phyloP scores from a whole-genome alignment of 2,329 filamentous ascomycete species.

The Epicoccum sorghinum region DNA sequence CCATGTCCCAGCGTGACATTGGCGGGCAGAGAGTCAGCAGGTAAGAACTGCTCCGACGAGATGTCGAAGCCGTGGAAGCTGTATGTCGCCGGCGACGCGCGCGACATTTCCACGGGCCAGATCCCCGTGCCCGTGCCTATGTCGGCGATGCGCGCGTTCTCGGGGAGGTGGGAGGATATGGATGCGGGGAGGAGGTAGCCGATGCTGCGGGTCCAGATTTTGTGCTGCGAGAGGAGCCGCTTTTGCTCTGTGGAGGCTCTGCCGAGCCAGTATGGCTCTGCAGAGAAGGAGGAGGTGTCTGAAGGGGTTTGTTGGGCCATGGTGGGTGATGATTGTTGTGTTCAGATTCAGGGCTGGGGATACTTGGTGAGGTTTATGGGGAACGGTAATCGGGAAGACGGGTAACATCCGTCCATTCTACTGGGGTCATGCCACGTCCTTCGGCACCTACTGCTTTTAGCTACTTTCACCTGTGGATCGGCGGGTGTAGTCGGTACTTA shows the following conservation, averaged over 20 bases:
- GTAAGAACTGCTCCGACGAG: constrained; percentile 29
- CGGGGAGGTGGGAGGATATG: constrained; percentile 21
- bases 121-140: constrained; percentile 41
- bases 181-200: constrained; percentile 37
- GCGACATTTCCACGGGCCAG: constrained; percentile 35
- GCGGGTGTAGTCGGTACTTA: constrained; percentile 3
- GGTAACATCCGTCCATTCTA: neutral
- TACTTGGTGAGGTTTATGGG: neutral
- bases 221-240: constrained; percentile 36
- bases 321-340: neutral
- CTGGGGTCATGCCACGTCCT: constrained; percentile 2
- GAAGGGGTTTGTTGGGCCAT: neutral
- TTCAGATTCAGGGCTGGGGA: neutral
- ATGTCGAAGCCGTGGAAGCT: constrained; percentile 40
- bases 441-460: constrained; percentile 8
- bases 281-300: neutral
- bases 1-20: constrained; percentile 32
- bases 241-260: constrained; percentile 35
- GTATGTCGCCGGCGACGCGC: constrained; percentile 26
- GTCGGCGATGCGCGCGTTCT: constrained; percentile 37
- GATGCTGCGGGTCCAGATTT: constrained; percentile 35
- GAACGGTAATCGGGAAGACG: neutral
- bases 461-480: constrained; percentile 5
- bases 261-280: constrained; percentile 39
- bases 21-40: constrained; percentile 18